Percentiles rank a stretch among this genome's conserved stretches.
phyloP scores from a whole-genome alignment of 306 rosid species.

The Coriaria nepalensis region DNA sequence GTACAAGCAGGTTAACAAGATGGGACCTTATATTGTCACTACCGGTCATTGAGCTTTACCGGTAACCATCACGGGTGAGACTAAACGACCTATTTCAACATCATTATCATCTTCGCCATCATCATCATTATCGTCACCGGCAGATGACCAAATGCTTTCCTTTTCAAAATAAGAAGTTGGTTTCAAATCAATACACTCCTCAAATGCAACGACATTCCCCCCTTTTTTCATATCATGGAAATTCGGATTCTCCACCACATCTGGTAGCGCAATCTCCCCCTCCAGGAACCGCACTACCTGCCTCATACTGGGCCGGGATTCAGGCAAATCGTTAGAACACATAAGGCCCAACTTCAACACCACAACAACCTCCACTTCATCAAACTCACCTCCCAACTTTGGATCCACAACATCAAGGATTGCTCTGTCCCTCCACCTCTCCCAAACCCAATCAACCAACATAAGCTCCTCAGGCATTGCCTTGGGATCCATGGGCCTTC shows the following conservation, averaged over 20 bases:
- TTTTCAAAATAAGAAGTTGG: conserved; percentile 17
- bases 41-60: too few relatives aligned
- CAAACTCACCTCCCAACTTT: conserved; percentile 21
- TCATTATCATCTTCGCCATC: too few relatives aligned
- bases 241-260: conserved; percentile 11
- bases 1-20: too few relatives aligned
- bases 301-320: conserved; percentile 29
- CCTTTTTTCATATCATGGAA: conserved; percentile 11
- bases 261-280: conserved; percentile 26
- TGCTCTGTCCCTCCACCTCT: conserved; percentile 27
- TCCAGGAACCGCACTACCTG: conserved; percentile 43
- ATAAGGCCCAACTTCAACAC: conserved; percentile 35
- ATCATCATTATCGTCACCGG: neutral
- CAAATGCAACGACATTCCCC: neutral
- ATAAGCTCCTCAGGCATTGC: conserved; percentile 53
- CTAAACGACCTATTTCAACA: too few relatives aligned
- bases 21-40: too few relatives aligned
- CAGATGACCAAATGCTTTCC: too few relatives aligned
- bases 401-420: conserved; percentile 27
- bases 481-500: conserved; percentile 44
- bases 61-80: too few relatives aligned
- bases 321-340: conserved; percentile 32
- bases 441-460: conserved; percentile 57
- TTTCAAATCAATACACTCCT: conserved; percentile 21
- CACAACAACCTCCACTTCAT: conserved; percentile 31